A percentile compares a stretch with the other conserved stretches of the same genome.
These are phyloP conservation scores for Lactifluus rugatus DNA, from an alignment of 768 basidiomycete species.

Conservation along the genomic window DNA sequence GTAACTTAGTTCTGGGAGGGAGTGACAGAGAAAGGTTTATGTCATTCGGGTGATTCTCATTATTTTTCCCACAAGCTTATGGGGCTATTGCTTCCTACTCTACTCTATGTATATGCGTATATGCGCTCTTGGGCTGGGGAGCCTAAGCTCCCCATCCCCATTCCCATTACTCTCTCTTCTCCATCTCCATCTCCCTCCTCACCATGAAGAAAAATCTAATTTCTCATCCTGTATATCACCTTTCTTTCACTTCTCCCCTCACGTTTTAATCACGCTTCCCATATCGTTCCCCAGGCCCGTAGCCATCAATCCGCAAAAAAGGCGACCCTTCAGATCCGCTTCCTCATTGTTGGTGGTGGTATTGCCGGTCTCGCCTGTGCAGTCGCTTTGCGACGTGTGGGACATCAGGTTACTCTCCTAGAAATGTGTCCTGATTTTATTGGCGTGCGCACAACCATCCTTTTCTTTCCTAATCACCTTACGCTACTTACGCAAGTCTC, in stretches of 20 bases:
- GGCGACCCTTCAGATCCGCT: constrained; percentile 22
- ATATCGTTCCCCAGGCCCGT: not conserved
- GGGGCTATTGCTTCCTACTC: too few relatives aligned
- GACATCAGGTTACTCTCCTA: constrained; percentile 30
- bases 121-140: too few relatives aligned
- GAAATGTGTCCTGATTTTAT: constrained; percentile 25
- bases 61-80: too few relatives aligned
- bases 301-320: constrained; percentile 13
- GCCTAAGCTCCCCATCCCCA: too few relatives aligned
- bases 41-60: not conserved
- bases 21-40: not conserved
- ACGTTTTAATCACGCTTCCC: not conserved
- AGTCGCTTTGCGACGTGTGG: constrained; percentile 27
- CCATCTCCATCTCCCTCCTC: too few relatives aligned
- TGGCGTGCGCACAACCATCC: constrained; percentile 20
- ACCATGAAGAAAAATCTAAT: constrained; percentile 1
- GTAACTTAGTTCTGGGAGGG: not conserved
- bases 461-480: not conserved
- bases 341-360: constrained; percentile 29
- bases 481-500: not conserved
- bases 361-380: constrained; percentile 30
- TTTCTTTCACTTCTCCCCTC: too few relatives aligned
- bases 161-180: not conserved
- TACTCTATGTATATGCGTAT: not conserved
- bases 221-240: constrained; percentile 1